Base-by-base conservation (phyloP, 441 rosid genomes). In the Adansonia madagascariensis region DNA sequence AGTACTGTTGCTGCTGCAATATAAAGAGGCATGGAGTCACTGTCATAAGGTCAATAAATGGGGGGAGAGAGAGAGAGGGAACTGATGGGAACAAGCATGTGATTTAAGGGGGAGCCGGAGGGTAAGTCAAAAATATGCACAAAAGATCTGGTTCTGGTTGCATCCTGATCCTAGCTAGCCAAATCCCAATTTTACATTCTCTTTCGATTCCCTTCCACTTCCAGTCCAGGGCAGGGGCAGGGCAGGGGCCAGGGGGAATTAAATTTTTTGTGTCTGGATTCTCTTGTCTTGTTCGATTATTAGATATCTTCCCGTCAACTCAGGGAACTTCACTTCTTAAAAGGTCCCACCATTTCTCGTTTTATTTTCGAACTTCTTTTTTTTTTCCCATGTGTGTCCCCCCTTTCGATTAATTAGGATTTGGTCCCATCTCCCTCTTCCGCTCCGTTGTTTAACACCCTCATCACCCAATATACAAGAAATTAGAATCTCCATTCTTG, bases 31-130 rank as follows among this genome's bases (percentile, higher is more conserved):
- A 41, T 18, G 41, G 50, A 73, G 82, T 79, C 78, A n/a, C 24
- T 65, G 56, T 79, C 77, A 82, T 27, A 56, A 12, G 65, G 31
- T 56, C 71, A 68, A 73, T 77, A 68, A 76, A 61, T 79, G 76
- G 46, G 35, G 47, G 31, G 31, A 27, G 31, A 27, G 31, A 27
- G 31, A 27, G 31, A 27, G 31, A 27, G 31, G 31, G 64, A 17
- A 55, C 66, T 76, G 74, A 79, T 82, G 62, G 73, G 15, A 66
- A 59, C 77, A 78, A 63, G 46, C 82, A 79, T 65, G 78, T 76
- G 79, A 79, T 49, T 35, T 3, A n/a, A 15, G 43, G 43, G 8
- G 47, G 0, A 2, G 46, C 31, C 2, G 31, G 31, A 27, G 31
- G 31, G 31, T 27, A 77, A 68, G 52, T 50, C 66, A 55, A 78